Conservation (phyloP, 768 basidiomycete genomes). For the Mycena floridula region DNA sequence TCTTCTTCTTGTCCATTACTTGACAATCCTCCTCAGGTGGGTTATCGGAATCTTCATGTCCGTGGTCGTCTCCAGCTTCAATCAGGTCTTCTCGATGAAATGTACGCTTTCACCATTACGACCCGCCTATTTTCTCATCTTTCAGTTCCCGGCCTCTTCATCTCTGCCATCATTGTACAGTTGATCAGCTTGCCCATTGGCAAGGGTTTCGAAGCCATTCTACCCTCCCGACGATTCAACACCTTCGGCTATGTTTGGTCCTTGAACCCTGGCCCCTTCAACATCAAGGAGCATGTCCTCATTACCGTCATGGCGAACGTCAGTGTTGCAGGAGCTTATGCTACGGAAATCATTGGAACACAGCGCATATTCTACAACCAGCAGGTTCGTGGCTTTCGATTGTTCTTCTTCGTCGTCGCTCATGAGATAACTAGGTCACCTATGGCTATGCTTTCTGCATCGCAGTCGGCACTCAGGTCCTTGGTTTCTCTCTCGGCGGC, state of each 20-base stretch:
- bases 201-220: slow-evolving; percentile 56
- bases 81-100: slow-evolving; percentile 58
- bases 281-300: slow-evolving; percentile 86
- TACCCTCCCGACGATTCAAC: slow-evolving; percentile 59
- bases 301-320: slow-evolving; percentile 81
- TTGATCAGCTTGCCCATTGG: slow-evolving; percentile 71
- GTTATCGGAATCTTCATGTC: slow-evolving; percentile 60
- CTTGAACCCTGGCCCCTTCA: slow-evolving; percentile 79
- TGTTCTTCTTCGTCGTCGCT: no score
- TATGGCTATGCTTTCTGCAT: slow-evolving; percentile 59
- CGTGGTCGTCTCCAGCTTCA: slow-evolving; percentile 50
- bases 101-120: no score
- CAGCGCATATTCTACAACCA: slow-evolving; percentile 69
- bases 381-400: no score
- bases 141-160: slow-evolving; percentile 26
- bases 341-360: slow-evolving; percentile 61
- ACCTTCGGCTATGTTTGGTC: slow-evolving; percentile 74
- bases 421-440: no score
- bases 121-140: no score
- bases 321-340: slow-evolving; percentile 57
- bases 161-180: slow-evolving; percentile 69
- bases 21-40: slow-evolving; percentile 40
- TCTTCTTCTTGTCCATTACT: neutral
- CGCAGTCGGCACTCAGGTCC: slow-evolving; percentile 54
- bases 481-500: slow-evolving; percentile 71